phyloP scores from a whole-genome alignment of 441 rosid genomes.

The Omphalea diandra region DNA sequence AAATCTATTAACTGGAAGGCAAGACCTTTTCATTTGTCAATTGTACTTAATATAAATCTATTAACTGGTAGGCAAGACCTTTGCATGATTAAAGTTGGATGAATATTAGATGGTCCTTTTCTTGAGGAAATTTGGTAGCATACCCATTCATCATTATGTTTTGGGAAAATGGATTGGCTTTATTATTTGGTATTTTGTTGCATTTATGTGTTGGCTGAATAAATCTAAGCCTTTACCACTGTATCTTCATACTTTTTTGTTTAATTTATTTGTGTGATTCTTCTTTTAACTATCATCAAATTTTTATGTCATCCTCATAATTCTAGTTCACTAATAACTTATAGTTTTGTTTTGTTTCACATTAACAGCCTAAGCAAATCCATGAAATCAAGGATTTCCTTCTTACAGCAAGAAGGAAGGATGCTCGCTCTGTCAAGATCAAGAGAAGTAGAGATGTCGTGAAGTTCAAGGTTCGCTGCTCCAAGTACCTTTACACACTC shows the following conservation, averaged over 20 bases:
- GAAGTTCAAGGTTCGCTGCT: slow-evolving; percentile 86
- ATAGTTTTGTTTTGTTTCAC: not conserved
- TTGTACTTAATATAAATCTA: too few species aligned
- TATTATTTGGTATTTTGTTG: not conserved
- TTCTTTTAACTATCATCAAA: not conserved
- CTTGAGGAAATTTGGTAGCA: too few species aligned
- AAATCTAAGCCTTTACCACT: too few species aligned
- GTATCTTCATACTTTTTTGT: not conserved
- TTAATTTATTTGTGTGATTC: not conserved
- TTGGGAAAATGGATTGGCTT: too few species aligned
- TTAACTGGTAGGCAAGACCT: too few species aligned
- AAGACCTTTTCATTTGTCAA: too few species aligned
- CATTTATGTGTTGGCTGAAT: too few species aligned
- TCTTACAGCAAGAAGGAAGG: slow-evolving; percentile 80
- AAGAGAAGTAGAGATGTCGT: slow-evolving; percentile 67
- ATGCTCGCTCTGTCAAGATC: slow-evolving; percentile 73
- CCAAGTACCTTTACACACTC: slow-evolving; percentile 72
- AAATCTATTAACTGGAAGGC: too few species aligned
- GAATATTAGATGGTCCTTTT: too few species aligned
- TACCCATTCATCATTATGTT: too few species aligned
- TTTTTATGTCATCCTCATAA: not conserved
- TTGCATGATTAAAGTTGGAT: too few species aligned
- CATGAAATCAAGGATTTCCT: slow-evolving; percentile 88
- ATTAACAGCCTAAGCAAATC: slow-evolving; percentile 78
- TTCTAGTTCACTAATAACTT: not conserved